Evolutionary conservation across 495 filamentous ascomycete species (phyloP), one percentile per base, ranked within the genome.

Genomic region (Hyaloscypha bicolor): DNA sequence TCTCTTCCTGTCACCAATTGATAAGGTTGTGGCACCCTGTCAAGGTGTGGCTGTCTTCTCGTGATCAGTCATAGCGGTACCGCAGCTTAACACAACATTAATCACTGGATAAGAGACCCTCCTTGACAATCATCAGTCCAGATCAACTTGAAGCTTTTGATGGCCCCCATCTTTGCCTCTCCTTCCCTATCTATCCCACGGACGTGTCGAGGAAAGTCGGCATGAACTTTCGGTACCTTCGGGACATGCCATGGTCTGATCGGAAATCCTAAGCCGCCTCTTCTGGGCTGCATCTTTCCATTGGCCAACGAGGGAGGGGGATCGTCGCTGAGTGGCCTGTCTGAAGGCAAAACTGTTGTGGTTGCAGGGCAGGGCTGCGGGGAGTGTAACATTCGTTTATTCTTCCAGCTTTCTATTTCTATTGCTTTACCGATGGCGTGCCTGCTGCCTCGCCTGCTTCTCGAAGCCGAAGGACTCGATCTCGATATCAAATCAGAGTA

Each of bases 271-370:
- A 48, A 48, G 42, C 4, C 22, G 53, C 53, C 53, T 56, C 9
- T 9, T 5, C 22, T 25, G 59, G 33, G 33, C 8, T 32, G 12
- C 59, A 6, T n/a, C 37, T 4, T 48, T 14, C 33, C 59, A 48
- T 60, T 60, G 57, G 57, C 57, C 11, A 4, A 21, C 57, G 33
- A 21, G 33, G 35, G 57, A 48, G 37, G 59, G 59, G 59, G 59
- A 42, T 62, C 59, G 37, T 19, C 59, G 37, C 33, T 16, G 37
- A 35, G 59, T 62, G 59, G 59, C 59, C 33, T 62, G 59, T 51
- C 37, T 25, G 35, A 62, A 62, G 22, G 35, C 30, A 62, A 39
- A 48, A 62, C 59, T 62, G 59, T 48, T 62, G 59, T 62, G 59
- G 59, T 62, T 62, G 59, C 59, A 62, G 59, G 37, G 6, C 21